Evolutionary conservation across 257 asterid species (phyloP).

Genomic region (Verbena officinalis): DNA sequence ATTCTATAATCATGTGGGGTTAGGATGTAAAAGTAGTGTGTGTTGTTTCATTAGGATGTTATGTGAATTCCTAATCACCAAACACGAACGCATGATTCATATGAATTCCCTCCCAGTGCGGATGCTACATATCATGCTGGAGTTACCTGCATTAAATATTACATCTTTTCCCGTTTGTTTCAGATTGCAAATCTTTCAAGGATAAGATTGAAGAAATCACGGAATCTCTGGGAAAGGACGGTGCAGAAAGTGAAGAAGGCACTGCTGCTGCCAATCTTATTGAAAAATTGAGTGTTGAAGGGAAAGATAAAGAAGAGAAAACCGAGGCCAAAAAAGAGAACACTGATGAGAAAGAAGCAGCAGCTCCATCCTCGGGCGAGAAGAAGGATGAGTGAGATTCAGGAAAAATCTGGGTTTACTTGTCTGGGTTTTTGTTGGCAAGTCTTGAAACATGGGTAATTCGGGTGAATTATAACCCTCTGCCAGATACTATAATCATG

Average conservation of each 20-base stretch:
- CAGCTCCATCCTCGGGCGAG: constrained; percentile 22
- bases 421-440: constrained; percentile 28
- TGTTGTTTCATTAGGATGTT: neutral
- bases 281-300: constrained; percentile 62
- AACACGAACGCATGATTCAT: neutral
- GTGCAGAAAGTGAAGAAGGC: constrained; percentile 54
- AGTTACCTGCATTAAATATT: neutral
- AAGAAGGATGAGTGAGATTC: constrained; percentile 36
- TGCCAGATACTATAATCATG: constrained; percentile 19
- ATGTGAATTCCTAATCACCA: neutral
- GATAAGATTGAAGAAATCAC: constrained; percentile 71
- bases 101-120: neutral
- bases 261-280: constrained; percentile 64
- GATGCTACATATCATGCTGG: neutral
- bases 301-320: constrained; percentile 52
- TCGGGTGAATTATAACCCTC: constrained; percentile 21
- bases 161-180: neutral
- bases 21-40: neutral
- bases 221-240: constrained; percentile 50
- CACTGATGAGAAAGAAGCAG: constrained; percentile 49
- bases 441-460: constrained; percentile 30
- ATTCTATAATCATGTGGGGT: neutral
- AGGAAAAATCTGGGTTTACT: constrained; percentile 36
- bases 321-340: constrained; percentile 43
- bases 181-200: constrained; percentile 83